Conservation (phyloP, 768 basidiomycete species). For the Lentinula detonsa region DNA sequence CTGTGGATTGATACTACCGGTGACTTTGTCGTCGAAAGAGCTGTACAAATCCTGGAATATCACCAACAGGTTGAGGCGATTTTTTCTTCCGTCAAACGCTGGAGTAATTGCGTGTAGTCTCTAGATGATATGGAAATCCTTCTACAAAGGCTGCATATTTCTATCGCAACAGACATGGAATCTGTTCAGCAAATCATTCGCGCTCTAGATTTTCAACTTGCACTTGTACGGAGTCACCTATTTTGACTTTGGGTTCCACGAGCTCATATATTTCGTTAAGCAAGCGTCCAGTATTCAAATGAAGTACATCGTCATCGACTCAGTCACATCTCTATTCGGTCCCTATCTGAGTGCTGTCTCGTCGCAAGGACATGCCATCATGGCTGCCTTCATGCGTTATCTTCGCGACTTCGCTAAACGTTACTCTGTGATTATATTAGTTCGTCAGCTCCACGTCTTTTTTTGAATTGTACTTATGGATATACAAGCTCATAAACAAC, state of each 20-base stretch:
- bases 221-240: neutral
- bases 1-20: constrained; percentile 74
- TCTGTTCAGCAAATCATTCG: constrained; percentile 46
- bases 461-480: neutral
- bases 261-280: constrained; percentile 4
- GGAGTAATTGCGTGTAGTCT: neutral
- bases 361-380: constrained; percentile 70
- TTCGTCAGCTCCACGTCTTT: constrained; percentile 22
- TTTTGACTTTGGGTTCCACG: neutral
- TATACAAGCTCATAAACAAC: constrained; percentile 54
- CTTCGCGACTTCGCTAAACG: constrained; percentile 44
- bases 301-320: constrained; percentile 57
- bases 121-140: constrained; percentile 6
- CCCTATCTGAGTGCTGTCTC: constrained; percentile 60
- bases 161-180: constrained; percentile 54
- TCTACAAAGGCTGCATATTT: constrained; percentile 54
- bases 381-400: constrained; percentile 66
- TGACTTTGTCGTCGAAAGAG: constrained; percentile 51
- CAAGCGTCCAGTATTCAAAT: constrained; percentile 9
- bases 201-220: constrained; percentile 14
- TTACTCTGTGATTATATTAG: constrained; percentile 44
- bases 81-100: constrained; percentile 1
- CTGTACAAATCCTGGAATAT: constrained; percentile 29
- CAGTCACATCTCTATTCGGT: constrained; percentile 56
- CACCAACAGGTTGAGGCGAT: constrained; percentile 11